phyloP scores from a whole-genome alignment of 202 grass and related monocot genomes.

The Alloteropsis angusta region DNA sequence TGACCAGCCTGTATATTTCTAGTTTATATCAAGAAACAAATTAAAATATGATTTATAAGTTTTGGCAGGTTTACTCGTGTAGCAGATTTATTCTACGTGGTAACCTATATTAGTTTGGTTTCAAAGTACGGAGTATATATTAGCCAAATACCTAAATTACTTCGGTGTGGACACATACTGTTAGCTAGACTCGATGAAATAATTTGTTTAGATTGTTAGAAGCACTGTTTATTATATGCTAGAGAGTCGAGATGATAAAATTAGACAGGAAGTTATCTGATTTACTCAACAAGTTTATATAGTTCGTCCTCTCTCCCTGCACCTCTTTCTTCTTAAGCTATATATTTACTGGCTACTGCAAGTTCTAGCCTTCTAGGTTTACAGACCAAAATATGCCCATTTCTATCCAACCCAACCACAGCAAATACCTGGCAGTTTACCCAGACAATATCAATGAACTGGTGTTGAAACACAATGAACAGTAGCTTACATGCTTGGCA shows the following conservation, averaged over 20 bases:
- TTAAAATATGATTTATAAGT: neutral
- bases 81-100: neutral
- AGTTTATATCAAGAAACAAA: slow-evolving; percentile 22
- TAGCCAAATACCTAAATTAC: too few species aligned
- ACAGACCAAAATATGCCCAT: neutral
- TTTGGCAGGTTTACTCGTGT: neutral
- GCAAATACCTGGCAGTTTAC: neutral
- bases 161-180: too few species aligned
- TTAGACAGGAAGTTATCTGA: neutral
- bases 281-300: neutral
- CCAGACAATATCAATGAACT: neutral
- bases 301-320: neutral
- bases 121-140: neutral
- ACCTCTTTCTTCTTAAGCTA: neutral
- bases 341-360: neutral
- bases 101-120: neutral
- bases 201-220: neutral
- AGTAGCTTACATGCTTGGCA: too few species aligned
- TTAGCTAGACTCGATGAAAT: too few species aligned
- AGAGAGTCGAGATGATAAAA: neutral
- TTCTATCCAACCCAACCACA: neutral
- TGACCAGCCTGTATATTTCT: slow-evolving; percentile 33
- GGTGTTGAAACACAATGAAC: too few species aligned
- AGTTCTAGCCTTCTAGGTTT: neutral
- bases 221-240: neutral